Conservation (phyloP, 1,284 basidiomycete species). For the Fomitopsis palustris region DNA sequence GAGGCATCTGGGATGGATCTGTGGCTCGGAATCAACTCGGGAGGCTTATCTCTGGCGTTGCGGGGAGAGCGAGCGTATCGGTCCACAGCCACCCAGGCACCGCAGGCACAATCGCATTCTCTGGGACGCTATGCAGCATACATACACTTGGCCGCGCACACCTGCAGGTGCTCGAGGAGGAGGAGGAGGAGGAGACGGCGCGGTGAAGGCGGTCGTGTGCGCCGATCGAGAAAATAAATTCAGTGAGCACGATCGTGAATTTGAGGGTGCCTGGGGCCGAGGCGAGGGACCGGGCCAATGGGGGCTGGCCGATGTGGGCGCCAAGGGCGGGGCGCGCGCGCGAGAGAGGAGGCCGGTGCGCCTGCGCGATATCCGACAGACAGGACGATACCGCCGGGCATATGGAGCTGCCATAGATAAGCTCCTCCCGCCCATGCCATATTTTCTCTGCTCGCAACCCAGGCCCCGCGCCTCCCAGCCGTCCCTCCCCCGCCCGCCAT, state of each 20-base stretch:
- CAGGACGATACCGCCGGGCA: not conserved
- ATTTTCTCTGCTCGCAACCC: not conserved
- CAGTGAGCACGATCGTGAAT: not conserved
- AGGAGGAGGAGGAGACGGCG: too few relatives aligned
- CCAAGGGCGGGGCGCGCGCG: not conserved
- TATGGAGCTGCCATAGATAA: constrained; percentile 1
- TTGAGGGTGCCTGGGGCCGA: not conserved
- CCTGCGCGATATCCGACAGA: too few relatives aligned
- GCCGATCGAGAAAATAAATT: not conserved
- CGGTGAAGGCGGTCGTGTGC: not conserved
- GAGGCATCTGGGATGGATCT: not conserved
- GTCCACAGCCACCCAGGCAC: not conserved
- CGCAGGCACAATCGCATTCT: not conserved
- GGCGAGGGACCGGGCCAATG: not conserved
- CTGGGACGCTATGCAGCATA: not conserved
- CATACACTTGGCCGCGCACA: not conserved
- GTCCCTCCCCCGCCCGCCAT: not conserved
- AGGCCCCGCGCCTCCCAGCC: not conserved
- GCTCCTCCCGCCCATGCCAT: not conserved
- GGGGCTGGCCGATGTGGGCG: not conserved
- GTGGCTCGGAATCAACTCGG: not conserved
- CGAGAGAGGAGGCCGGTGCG: not conserved
- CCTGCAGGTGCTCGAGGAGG: too few relatives aligned
- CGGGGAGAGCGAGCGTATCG: not conserved
- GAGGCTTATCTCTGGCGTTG: not conserved